Conservation (phyloP, 345 rosid species). For the Lepidium africanum region DNA sequence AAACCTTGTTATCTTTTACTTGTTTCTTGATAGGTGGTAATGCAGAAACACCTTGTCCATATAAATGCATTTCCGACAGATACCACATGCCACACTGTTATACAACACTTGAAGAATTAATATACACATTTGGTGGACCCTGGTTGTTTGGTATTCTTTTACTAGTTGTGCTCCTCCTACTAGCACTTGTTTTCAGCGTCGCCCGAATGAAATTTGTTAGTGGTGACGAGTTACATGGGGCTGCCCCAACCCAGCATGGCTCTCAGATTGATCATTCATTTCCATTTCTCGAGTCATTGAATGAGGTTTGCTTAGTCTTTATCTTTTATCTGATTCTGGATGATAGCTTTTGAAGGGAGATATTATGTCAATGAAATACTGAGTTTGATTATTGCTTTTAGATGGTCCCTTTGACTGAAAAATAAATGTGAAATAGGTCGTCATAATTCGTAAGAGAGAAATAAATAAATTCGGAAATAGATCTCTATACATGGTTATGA, state of each 20-base stretch:
- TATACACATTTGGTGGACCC: conserved; percentile 95
- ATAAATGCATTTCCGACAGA: conserved; percentile 73
- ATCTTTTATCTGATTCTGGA: background rate
- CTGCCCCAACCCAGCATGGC: conserved; percentile 50
- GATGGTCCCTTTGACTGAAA: background rate
- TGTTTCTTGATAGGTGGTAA: conserved; percentile 59
- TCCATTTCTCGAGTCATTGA: conserved; percentile 87
- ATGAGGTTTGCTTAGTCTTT: conserved; percentile 51
- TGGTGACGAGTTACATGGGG: conserved; percentile 69
- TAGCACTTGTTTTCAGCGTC: conserved; percentile 87
- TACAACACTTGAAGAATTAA: conserved; percentile 80
- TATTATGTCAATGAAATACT: background rate
- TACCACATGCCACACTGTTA: conserved; percentile 91
- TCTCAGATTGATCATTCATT: conserved; percentile 68
- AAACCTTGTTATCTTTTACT: background rate
- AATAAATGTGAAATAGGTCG: background rate
- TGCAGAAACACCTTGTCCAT: conserved; percentile 80
- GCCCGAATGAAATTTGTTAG: conserved; percentile 87
- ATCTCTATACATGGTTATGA: background rate
- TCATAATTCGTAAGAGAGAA: background rate
- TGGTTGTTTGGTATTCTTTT: conserved; percentile 77
- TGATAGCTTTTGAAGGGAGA: background rate
- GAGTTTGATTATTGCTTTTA: background rate
- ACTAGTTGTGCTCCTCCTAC: conserved; percentile 61
- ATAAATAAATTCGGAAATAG: background rate